Percentiles rank a stretch among this genome's conserved stretches.
These are phyloP conservation scores for Termitomyces sp. DNA, from an alignment of 768 basidiomycete genomes.

Conservation along the genomic window DNA sequence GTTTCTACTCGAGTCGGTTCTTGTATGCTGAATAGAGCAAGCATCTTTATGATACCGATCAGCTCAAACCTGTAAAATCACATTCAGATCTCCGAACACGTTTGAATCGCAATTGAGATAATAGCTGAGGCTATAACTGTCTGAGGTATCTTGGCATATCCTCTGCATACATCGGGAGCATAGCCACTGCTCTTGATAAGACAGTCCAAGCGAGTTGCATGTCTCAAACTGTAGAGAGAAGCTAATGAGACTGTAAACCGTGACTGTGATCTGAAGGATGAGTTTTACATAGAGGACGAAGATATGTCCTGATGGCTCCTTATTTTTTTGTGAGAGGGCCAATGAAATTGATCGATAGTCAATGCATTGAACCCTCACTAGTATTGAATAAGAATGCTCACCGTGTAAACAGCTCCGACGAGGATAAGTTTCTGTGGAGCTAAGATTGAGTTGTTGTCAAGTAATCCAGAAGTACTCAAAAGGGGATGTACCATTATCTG, in stretches of 20 bases:
- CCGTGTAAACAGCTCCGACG: background rate
- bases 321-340: slow-evolving; percentile 39
- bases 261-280: background rate
- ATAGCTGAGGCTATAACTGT: background rate
- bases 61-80: background rate
- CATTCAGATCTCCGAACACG: background rate
- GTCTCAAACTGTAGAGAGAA: background rate
- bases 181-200: background rate
- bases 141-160: background rate
- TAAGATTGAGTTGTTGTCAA: background rate
- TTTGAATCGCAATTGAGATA: background rate
- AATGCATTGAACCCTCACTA: background rate
- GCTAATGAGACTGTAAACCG: too few species aligned
- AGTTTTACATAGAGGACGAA: background rate
- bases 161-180: background rate
- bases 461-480: too few species aligned
- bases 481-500: background rate
- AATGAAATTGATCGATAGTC: slow-evolving; percentile 29
- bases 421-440: background rate
- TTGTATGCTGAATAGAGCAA: slow-evolving; percentile 1
- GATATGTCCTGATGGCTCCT: slow-evolving; percentile 9
- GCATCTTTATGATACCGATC: background rate
- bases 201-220: background rate
- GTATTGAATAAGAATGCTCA: background rate
- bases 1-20: background rate